Evolutionary conservation across 345 rosid genomes (phyloP).

Genomic region (Citrus cavaleriei): DNA sequence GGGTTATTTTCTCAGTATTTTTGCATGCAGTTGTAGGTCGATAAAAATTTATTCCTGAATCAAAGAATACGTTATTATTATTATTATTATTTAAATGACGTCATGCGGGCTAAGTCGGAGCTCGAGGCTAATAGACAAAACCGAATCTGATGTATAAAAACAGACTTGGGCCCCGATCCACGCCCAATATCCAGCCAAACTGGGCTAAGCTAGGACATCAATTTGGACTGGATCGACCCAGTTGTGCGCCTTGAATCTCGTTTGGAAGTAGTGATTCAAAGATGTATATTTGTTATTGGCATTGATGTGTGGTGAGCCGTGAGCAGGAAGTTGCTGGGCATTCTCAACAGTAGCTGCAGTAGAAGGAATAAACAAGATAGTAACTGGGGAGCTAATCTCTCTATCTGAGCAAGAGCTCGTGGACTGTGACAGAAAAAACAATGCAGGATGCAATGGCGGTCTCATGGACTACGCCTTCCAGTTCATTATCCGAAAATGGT

Average conservation of each 20-base stretch:
- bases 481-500: constrained; percentile 78
- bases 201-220: not conserved
- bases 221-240: not conserved
- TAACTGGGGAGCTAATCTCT: constrained; percentile 68
- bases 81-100: not conserved
- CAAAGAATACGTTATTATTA: too few species aligned
- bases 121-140: not conserved
- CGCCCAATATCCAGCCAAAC: not conserved
- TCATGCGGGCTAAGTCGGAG: not conserved
- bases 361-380: constrained; percentile 86
- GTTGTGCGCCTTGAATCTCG: not conserved
- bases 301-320: constrained; percentile 2
- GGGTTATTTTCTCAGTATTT: not conserved
- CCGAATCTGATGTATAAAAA: not conserved
- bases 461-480: constrained; percentile 96
- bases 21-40: not conserved
- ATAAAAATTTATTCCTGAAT: not conserved
- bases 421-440: constrained; percentile 71
- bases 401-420: constrained; percentile 92
- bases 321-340: constrained; percentile 99
- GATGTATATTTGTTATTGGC: too few species aligned
- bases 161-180: not conserved
- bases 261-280: too few species aligned
- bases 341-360: constrained; percentile 84
- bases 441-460: constrained; percentile 89